Base-by-base conservation (phyloP, 345 rosid species). In the Cardamine chenopodiifolia region DNA sequence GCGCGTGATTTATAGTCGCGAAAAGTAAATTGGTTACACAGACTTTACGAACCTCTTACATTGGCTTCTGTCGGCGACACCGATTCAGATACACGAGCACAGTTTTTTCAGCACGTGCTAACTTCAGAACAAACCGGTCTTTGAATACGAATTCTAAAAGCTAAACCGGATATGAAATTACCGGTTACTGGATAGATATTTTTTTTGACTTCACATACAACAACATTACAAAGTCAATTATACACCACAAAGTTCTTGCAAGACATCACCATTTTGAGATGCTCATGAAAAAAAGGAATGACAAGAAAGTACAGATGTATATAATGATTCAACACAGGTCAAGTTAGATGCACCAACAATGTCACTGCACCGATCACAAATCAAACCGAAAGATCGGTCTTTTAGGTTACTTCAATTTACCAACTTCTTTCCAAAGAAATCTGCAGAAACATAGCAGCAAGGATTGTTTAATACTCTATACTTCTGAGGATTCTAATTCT, bases 401-500 rank as follows among this genome's bases (percentile, higher is more conserved):
- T 25, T 59, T 29, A 13, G 5, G 9, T 18, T 50, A 50, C 35
- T 49, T 26, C 40, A 31, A 60, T 50, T 48, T n/a, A 22, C 35
- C 59, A n/a, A n/a, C 49, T 44, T 45, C 49, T 45, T n/a, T n/a
- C 49, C 10, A 45, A 7, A n/a, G 9, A 45, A 34, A 34, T 49
- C 75, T 76, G 80, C 71, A 76, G 47, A 64, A 45, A 47, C 53
- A 62, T 22, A 25, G 22, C 66, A 55, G 26, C 45, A 45, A 35
- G n/a, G 63, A 25, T 37, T 54, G 26, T 29, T 52, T 4, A 8
- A 34, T 40, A 40, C 32, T 52, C 56, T 25, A 12, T 29, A 65
- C 57, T 42, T 62, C 22, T 53, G 18, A 13, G 6, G 50, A 8
- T n/a, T 50, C 3, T 35, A 32, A 35, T 56, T 25, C n/a, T 49